A percentile compares a stretch with the other conserved stretches of the same genome.
Evolutionary conservation across 2,329 filamentous ascomycete species (phyloP).

Genomic region (Ambrosiella beaveri): DNA sequence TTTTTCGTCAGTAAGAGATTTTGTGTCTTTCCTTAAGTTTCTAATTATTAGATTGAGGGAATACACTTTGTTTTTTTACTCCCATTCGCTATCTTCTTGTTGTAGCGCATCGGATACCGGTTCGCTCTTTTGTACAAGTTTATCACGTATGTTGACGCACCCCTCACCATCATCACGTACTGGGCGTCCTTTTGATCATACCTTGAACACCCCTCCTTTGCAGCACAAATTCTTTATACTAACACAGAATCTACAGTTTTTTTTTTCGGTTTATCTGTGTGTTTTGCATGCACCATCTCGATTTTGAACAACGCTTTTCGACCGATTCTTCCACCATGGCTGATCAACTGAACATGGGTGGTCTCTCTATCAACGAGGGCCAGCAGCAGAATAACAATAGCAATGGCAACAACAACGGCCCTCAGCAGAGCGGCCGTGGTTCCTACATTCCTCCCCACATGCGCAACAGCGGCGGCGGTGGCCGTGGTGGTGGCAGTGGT

Average conservation of each 20-base stretch:
- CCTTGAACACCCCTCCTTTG: not conserved
- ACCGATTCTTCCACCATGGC: conserved; percentile 37
- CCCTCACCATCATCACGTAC: not conserved
- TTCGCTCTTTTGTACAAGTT: conserved; percentile 8
- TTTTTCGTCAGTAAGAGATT: conserved; percentile 12
- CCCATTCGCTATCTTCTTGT: conserved; percentile 18
- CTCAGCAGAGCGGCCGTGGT: conserved; percentile 24
- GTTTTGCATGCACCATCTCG: not conserved
- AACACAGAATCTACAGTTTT: not conserved
- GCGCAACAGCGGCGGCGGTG: conserved; percentile 29
- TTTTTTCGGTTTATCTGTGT: not conserved
- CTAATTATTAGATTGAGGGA: conserved; percentile 28
- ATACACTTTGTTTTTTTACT: conserved; percentile 22
- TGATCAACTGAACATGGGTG: conserved; percentile 69
- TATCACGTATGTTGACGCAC: conserved; percentile 2
- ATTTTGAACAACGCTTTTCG: too few species aligned
- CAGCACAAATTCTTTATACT: not conserved
- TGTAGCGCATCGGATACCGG: conserved; percentile 8
- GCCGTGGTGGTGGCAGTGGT: conserved; percentile 18
- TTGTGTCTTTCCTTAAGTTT: conserved; percentile 14
- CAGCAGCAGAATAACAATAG: not conserved
- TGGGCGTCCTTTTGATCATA: too few species aligned
- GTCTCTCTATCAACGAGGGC: conserved; percentile 31
- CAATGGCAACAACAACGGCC: conserved; percentile 18
- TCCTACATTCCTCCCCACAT: conserved; percentile 80